phyloP scores from a whole-genome alignment of 345 rosid species.

The Mangifera indica region DNA sequence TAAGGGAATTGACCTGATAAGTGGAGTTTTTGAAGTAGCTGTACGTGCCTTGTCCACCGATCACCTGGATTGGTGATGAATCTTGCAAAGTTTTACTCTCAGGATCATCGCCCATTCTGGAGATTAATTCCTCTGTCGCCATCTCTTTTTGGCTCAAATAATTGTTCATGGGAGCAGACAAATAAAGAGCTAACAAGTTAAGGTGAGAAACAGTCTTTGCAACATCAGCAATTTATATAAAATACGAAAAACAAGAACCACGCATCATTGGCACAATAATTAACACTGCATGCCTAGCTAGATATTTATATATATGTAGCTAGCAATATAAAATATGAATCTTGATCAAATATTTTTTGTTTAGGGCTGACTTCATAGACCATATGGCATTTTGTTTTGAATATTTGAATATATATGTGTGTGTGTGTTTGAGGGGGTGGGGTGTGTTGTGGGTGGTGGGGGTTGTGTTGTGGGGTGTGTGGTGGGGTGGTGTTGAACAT shows the following conservation, averaged over 20 bases:
- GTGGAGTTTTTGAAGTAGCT: conserved; percentile 56
- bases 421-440: no score
- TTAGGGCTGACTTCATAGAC: conserved; percentile 6
- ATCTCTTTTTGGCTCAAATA: background rate
- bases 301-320: no score
- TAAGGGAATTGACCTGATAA: conserved; percentile 36
- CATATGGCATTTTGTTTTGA: no score
- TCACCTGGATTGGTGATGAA: conserved; percentile 33
- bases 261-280: background rate
- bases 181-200: background rate
- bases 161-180: no score
- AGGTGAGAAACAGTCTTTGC: background rate
- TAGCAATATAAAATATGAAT: no score
- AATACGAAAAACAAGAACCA: background rate
- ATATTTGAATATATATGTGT: no score
- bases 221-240: background rate
- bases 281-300: background rate
- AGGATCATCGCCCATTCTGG: background rate
- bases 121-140: background rate
- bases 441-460: no score
- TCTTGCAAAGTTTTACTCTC: background rate
- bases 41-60: conserved; percentile 47
- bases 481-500: no score
- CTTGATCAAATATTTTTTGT: background rate
- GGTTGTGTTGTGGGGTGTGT: no score